Conservation (phyloP, 2,329 filamentous ascomycete genomes). For the Colletotrichum eleusines region DNA sequence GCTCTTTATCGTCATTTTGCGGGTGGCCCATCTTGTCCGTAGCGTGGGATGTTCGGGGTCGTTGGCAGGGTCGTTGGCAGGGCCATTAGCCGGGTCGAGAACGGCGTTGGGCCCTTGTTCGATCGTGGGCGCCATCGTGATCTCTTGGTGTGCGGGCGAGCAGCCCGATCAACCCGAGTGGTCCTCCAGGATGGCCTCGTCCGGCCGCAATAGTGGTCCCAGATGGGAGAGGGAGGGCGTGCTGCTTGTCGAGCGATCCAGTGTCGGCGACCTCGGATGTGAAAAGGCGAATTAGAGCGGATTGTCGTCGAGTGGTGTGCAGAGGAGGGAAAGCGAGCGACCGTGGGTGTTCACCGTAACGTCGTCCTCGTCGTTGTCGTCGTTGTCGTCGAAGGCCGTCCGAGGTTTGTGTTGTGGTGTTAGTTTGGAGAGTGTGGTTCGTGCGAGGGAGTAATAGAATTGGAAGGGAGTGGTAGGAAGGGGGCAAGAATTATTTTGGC, state of each 20-base stretch:
- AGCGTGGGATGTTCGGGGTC: constrained; percentile 63
- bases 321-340: constrained; percentile 34
- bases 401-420: constrained; percentile 38
- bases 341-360: constrained; percentile 35
- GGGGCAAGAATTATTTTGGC: constrained; percentile 42
- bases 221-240: constrained; percentile 22
- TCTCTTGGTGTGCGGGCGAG: constrained; percentile 44
- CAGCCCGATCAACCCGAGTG: constrained; percentile 55
- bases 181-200: constrained; percentile 56
- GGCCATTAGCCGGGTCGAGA: constrained; percentile 12
- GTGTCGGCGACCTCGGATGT: constrained; percentile 12
- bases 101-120: constrained; percentile 30
- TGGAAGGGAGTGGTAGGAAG: constrained; percentile 42
- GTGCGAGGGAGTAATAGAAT: constrained; percentile 40
- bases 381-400: constrained; percentile 30
- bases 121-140: constrained; percentile 46
- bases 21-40: constrained; percentile 95
- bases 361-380: constrained; percentile 27
- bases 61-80: constrained; percentile 14
- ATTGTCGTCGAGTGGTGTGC: constrained; percentile 17
- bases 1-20: constrained; percentile 81
- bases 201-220: constrained; percentile 45
- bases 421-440: constrained; percentile 37
- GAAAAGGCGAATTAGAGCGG: neutral
- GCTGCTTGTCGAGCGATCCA: constrained; percentile 17